Percentiles rank a stretch among this genome's conserved stretches.
These are phyloP conservation scores for Podospora tetraspora DNA, from an alignment of 495 filamentous ascomycete species.

Conservation along the genomic window DNA sequence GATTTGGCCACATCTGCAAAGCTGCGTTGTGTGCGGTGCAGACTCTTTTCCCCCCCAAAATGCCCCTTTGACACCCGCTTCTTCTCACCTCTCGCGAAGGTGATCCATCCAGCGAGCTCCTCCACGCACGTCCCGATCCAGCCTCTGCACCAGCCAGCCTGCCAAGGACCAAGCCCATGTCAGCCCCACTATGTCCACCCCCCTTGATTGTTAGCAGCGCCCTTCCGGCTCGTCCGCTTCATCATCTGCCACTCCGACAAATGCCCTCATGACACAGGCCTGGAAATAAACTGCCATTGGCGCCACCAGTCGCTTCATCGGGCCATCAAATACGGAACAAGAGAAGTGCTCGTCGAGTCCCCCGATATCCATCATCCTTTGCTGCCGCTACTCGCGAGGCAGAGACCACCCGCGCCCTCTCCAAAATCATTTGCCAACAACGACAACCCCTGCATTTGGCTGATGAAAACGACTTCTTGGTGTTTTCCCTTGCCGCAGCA, in stretches of 20 bases:
- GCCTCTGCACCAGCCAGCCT: neutral
- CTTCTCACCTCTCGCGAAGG: conserved; percentile 32
- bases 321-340: neutral
- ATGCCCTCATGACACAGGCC: neutral
- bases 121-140: conserved; percentile 28
- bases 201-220: conserved; percentile 9
- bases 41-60: conserved; percentile 31
- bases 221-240: neutral
- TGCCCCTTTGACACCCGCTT: conserved; percentile 33
- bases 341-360: neutral
- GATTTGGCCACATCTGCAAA: conserved; percentile 33
- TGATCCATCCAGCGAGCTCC: conserved; percentile 33
- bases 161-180: conserved; percentile 22
- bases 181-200: conserved; percentile 28
- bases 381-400: neutral
- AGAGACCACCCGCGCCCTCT: neutral
- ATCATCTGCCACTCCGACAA: neutral
- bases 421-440: neutral
- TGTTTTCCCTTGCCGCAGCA: neutral
- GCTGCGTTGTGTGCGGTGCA: conserved; percentile 34
- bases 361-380: neutral
- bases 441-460: neutral
- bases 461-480: neutral
- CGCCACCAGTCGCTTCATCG: neutral
- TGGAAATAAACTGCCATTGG: neutral